Conservation (phyloP, 352 stramenopile species). For the Globisporangium spinosum region DNA sequence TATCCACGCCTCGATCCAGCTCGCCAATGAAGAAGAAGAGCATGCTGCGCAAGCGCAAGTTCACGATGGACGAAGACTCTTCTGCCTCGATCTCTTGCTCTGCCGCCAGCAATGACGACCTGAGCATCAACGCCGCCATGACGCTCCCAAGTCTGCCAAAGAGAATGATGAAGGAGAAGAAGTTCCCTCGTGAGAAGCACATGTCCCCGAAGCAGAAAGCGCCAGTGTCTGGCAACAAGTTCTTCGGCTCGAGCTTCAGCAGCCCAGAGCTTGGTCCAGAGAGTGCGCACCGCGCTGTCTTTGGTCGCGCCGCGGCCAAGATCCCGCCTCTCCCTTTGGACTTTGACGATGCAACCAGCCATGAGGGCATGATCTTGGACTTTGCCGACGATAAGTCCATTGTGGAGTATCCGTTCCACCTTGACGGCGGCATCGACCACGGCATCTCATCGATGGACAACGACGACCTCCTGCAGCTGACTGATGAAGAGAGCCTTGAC, state of each 20-base stretch:
- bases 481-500: conserved; percentile 72
- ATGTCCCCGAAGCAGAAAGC: conserved; percentile 80
- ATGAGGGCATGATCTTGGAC: conserved; percentile 65
- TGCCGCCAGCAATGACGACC: conserved; percentile 24
- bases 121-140: conserved; percentile 14
- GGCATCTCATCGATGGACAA: conserved; percentile 70
- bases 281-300: conserved; percentile 34
- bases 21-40: conserved; percentile 55
- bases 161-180: conserved; percentile 65
- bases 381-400: conserved; percentile 73
- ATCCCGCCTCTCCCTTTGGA: conserved; percentile 43
- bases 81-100: not conserved
- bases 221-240: conserved; percentile 35
- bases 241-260: conserved; percentile 27
- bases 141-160: conserved; percentile 57
- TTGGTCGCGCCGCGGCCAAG: conserved; percentile 18
- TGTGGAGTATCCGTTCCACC: conserved; percentile 51
- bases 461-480: conserved; percentile 76
- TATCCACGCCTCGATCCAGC: conserved; percentile 1
- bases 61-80: conserved; percentile 30
- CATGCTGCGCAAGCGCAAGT: conserved; percentile 69
- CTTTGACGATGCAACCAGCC: conserved; percentile 37
- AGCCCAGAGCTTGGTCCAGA: conserved; percentile 31
- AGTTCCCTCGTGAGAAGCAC: conserved; percentile 47
- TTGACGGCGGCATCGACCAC: conserved; percentile 53